Conservation (phyloP, 441 rosid genomes). For the Mallotus repandus region DNA sequence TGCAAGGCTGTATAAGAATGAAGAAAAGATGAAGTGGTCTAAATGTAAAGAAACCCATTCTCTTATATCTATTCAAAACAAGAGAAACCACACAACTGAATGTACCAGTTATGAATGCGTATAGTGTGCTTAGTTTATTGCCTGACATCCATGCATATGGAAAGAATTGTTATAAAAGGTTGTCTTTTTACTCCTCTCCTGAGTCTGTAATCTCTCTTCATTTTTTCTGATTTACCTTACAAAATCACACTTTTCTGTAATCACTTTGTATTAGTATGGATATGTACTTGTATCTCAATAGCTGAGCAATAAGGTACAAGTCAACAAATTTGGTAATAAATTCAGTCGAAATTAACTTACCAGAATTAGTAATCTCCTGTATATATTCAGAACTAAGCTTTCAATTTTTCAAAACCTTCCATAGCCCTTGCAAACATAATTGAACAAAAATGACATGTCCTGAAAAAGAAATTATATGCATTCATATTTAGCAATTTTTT, state of each 20-base stretch:
- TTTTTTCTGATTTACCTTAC: background rate
- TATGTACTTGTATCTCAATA: background rate
- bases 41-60: conserved; percentile 64
- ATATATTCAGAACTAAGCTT: no score
- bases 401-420: no score
- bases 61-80: conserved; percentile 54
- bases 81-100: conserved; percentile 44
- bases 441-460: no score
- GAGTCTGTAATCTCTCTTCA: background rate
- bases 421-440: no score
- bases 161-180: background rate
- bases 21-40: conserved; percentile 59
- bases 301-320: no score
- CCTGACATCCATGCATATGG: background rate
- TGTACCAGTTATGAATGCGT: conserved; percentile 56
- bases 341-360: no score
- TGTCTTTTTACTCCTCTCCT: background rate
- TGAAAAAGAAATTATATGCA: no score
- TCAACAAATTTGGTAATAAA: no score
- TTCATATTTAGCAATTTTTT: no score
- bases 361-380: no score
- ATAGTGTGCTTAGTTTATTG: conserved; percentile 24
- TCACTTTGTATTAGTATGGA: no score
- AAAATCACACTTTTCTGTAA: background rate
- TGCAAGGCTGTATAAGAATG: conserved; percentile 52